These are phyloP conservation scores for Coprinopsis marcescibilis DNA, from an alignment of 768 basidiomycete species.

Conservation along the genomic window DNA sequence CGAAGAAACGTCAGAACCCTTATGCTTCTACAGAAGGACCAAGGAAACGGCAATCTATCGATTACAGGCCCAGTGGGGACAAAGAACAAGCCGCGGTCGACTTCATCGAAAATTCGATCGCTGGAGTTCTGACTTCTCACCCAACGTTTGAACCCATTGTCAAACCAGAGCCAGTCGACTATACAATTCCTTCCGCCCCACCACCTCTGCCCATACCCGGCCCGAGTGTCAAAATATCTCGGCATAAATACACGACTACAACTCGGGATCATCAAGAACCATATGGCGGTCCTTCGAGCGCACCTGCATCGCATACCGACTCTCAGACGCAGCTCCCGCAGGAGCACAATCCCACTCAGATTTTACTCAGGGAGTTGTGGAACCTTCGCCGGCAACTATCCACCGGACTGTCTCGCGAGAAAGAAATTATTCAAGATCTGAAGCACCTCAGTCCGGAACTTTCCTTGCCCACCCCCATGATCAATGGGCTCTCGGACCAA, in stretches of 20 bases:
- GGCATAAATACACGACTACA: no score
- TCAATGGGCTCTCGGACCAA: neutral
- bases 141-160: neutral
- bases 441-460: neutral
- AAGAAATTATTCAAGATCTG: neutral
- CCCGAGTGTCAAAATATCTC: neutral
- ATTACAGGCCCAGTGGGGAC: neutral
- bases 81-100: neutral
- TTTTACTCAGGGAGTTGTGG: slow-evolving; percentile 1
- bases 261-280: no score
- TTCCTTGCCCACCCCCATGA: neutral
- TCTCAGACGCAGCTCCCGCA: no score
- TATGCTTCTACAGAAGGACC: neutral
- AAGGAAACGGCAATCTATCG: neutral
- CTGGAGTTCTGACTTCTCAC: neutral
- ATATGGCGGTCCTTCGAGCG: no score
- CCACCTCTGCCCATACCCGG: neutral
- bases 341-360: neutral
- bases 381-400: neutral
- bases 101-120: slow-evolving; percentile 2
- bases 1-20: slow-evolving; percentile 5
- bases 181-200: neutral
- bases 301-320: no score
- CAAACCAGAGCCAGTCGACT: neutral
- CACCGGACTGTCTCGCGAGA: neutral